These are phyloP conservation scores for Hibiscus syriacus DNA, from an alignment of 345 rosid genomes.

Conservation along the genomic window DNA sequence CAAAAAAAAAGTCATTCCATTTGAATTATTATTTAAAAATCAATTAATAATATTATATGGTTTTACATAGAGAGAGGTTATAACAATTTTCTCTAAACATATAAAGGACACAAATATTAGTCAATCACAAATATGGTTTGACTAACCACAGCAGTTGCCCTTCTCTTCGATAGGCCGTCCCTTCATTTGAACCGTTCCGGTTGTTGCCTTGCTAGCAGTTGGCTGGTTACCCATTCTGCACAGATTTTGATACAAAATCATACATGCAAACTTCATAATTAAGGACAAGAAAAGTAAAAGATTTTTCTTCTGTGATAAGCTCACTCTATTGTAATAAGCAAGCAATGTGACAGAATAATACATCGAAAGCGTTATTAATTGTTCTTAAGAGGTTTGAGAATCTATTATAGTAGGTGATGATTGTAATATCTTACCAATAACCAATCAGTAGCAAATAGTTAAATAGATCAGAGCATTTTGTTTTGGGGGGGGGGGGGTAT, in stretches of 20 bases:
- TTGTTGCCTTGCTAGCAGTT: slow-evolving; percentile 40
- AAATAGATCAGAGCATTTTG: slow-evolving; percentile 39
- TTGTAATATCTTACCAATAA: not conserved
- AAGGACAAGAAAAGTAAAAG: not conserved
- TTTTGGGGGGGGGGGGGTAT: slow-evolving; percentile 30
- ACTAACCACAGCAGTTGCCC: slow-evolving; percentile 56
- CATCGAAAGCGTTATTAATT: not conserved
- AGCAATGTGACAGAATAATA: not conserved
- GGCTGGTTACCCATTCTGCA: slow-evolving; percentile 79
- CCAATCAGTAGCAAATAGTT: not conserved
- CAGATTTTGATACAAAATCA: not conserved
- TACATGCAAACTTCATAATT: not conserved
- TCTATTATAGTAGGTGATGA: not conserved
- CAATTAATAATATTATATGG: too few species aligned
- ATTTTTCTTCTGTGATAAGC: too few species aligned
- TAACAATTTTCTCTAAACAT: too few species aligned
- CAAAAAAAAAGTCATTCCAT: too few species aligned
- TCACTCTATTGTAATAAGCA: not conserved
- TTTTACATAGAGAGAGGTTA: too few species aligned
- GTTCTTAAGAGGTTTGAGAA: not conserved
- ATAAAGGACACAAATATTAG: too few species aligned
- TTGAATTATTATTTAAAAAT: too few species aligned
- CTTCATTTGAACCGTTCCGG: slow-evolving; percentile 54
- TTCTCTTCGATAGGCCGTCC: slow-evolving; percentile 74
- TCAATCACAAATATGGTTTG: too few species aligned